Evolutionary conservation across 352 stramenopile species (phyloP), one percentile per base, ranked within the genome.

Genomic region (Phytophthora kernoviae): DNA sequence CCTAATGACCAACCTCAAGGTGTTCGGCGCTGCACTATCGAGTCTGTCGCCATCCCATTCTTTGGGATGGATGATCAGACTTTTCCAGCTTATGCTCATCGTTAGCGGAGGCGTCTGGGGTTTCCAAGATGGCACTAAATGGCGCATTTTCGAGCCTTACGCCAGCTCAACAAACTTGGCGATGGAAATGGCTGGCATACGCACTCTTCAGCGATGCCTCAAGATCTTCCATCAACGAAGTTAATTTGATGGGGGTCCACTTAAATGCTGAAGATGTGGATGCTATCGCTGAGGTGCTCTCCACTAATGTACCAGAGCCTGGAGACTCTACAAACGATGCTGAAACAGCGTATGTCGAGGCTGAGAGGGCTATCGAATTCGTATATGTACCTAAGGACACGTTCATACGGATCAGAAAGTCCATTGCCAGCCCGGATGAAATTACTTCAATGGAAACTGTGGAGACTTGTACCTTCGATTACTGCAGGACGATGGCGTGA

Each of bases 101-200:
- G 1, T 33, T 75, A 24, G 53, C 54, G 15, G 53, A 72, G 17
- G 43, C 67, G 4, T 52, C 33, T 11, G 15, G 6, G 2, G 46
- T 75, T 18, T 20, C 27, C 1, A 65, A 70, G 21, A 20, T 75
- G n/a, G 58, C 52, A 11, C 34, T 75, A 1, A 62, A 68, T 44
- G 53, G 53, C 2, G 56, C 49, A 5, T 73, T 75, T 54, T 47
- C 47, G 9, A 36, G 48, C 4, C 37, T 66, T 43, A 69, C 58
- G 17, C 39, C 54, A 4, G 30, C 34, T 2, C 56, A 64, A 15
- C 62, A 62, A 21, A 64, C 50, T 6, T 67, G 58, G 57, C 54
- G 65, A 17, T 75, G 67, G 67, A 53, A 66, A 17, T 75, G 62
- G 67, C 20, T 75, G 0, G 36, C 34, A 7, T 75, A 70, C 22